Conservation (phyloP, 2,329 filamentous ascomycete genomes). For the Aspergillus ochraceoroseus region DNA sequence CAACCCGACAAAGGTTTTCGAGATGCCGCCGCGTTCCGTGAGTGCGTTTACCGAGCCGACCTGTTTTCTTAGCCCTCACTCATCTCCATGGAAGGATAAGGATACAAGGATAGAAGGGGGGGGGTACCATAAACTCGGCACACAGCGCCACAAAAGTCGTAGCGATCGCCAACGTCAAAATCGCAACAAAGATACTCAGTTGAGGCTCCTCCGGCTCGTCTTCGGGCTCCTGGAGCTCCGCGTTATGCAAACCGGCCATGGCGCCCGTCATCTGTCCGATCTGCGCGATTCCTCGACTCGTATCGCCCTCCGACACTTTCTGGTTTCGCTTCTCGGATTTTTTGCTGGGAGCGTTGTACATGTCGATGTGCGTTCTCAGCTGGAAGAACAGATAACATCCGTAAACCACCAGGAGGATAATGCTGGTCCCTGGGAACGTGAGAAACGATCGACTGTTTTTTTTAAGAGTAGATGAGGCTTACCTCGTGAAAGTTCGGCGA, state of each 20-base stretch:
- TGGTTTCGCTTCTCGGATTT: constrained; percentile 62
- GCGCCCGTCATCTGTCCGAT: constrained; percentile 52
- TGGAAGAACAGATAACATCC: constrained; percentile 83
- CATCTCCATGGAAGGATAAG: too few relatives aligned
- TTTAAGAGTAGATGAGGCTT: constrained; percentile 1
- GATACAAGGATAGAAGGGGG: too few relatives aligned
- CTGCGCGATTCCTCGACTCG: constrained; percentile 48
- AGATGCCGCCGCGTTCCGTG: constrained; percentile 47
- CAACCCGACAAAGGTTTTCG: constrained; percentile 58
- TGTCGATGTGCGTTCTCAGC: constrained; percentile 72
- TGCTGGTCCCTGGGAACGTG: constrained; percentile 47
- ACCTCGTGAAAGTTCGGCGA: constrained; percentile 35
- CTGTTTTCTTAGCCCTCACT: too few relatives aligned
- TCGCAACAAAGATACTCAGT: constrained; percentile 65
- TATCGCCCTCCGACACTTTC: constrained; percentile 49
- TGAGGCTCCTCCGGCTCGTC: constrained; percentile 72
- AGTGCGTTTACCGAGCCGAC: constrained; percentile 55
- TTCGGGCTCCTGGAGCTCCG: constrained; percentile 52
- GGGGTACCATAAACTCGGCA: constrained; percentile 56
- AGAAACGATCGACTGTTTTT: neutral
- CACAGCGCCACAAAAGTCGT: constrained; percentile 78
- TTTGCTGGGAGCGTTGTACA: constrained; percentile 74
- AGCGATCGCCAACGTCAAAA: constrained; percentile 65
- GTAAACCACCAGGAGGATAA: constrained; percentile 83
- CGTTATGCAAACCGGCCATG: constrained; percentile 49